A percentile compares a stretch with the other conserved stretches of the same genome.
Evolutionary conservation across 2,329 filamentous ascomycete species (phyloP).

Genomic region (Penicillium sp.): DNA sequence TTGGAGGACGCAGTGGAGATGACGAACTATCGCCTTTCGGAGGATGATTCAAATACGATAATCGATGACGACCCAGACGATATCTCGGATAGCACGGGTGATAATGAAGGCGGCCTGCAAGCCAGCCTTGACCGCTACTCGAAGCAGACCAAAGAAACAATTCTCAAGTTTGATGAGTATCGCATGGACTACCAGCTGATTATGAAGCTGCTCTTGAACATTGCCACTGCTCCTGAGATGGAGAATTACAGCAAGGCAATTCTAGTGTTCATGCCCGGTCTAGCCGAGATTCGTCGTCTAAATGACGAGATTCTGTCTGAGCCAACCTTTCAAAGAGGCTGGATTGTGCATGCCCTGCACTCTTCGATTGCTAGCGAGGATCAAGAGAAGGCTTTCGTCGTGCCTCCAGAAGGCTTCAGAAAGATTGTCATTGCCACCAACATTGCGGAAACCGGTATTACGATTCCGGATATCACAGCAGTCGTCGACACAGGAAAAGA

Average conservation of each 20-base stretch:
- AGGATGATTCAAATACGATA: slow-evolving; percentile 51
- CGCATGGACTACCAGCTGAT: slow-evolving; percentile 88
- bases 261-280: slow-evolving; percentile 90
- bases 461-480: slow-evolving; percentile 95
- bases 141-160: slow-evolving; percentile 69
- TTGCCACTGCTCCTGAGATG: slow-evolving; percentile 70
- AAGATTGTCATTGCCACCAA: slow-evolving; percentile 98
- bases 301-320: slow-evolving; percentile 83
- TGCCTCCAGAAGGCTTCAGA: slow-evolving; percentile 77
- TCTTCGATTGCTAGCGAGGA: slow-evolving; percentile 96
- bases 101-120: slow-evolving; percentile 59
- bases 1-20: slow-evolving; percentile 91
- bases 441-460: slow-evolving; percentile 97
- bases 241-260: slow-evolving; percentile 81
- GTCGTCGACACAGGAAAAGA: slow-evolving; percentile 97
- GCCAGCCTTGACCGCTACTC: slow-evolving; percentile 74
- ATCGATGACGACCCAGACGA: slow-evolving; percentile 52
- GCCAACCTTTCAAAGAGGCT: slow-evolving; percentile 71
- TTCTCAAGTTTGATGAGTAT: slow-evolving; percentile 84
- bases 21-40: slow-evolving; percentile 73
- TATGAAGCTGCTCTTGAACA: slow-evolving; percentile 72
- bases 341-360: slow-evolving; percentile 87
- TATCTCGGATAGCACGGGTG: slow-evolving; percentile 47
- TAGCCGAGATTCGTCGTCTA: slow-evolving; percentile 85
- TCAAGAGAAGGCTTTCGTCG: slow-evolving; percentile 86